Evolutionary conservation across 352 stramenopile genomes (phyloP), one percentile per base, ranked within the genome.

Genomic region (Phytophthora foliorum): DNA sequence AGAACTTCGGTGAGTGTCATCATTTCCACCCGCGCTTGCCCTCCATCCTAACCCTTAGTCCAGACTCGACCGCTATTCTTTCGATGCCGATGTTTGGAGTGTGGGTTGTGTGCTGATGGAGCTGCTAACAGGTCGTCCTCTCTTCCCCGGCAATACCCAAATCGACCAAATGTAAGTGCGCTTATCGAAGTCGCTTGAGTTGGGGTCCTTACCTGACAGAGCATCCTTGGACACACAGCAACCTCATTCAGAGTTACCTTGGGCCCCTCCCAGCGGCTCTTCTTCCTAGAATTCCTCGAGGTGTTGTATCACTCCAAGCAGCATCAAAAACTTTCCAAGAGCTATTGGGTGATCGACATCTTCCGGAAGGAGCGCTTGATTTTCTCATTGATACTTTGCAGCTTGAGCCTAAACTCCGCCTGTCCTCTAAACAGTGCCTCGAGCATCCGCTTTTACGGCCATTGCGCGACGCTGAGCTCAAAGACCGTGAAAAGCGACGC

Each of bases 21-120:
- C 16, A 45, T 19, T 8, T 41, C 34, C 34, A 41, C 9, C 5
- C 38, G 24, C n/a, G 29, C 13, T 29, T 49, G 16, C 19, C 2
- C 17, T 49, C 41, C 2, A 17, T 29, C 19, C 38, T 19, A 34
- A 22, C 6, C 14, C 19, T 27, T 48, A 41, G 36, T 6, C 4
- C 56, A 94, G 87, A 19, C 74, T 90, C 16, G 86, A 90, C 62
- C 84, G 84, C 22, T 95, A 94, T 72, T 91, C 84, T 17, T 95
- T 93, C 53, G 81, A 92, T 59, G 86, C 88, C 8, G 88, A 95
- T 44, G 85, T 95, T 39, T 95, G 88, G 88, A 91, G 88, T 46
- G 80, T 94, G 3, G 86, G 88, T 3, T 95, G 88, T 45, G 81
- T 95, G 11, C 69, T 93, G 7, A 80, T 90, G 57, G 88, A 95